phyloP scores from a whole-genome alignment of 345 rosid genomes.

The Salix dunnii region DNA sequence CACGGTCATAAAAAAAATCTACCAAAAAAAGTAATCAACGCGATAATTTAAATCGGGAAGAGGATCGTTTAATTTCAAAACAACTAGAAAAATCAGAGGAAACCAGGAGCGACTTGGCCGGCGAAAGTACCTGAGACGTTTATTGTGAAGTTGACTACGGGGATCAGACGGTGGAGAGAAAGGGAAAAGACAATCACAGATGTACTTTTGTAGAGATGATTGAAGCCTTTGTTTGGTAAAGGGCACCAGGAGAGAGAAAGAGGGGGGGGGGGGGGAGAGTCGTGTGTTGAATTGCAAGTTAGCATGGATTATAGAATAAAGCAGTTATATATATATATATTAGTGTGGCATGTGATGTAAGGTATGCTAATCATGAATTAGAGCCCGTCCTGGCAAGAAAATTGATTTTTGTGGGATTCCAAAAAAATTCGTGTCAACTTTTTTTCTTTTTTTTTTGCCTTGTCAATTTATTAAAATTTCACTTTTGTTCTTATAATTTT shows the following conservation, averaged over 20 bases:
- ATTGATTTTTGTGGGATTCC: no score
- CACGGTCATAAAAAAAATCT: background rate
- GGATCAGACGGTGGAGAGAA: conserved; percentile 10
- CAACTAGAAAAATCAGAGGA: background rate
- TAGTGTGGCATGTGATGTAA: no score
- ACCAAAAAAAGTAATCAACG: background rate
- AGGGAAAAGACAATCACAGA: background rate
- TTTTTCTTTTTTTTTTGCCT: no score
- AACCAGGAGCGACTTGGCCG: background rate
- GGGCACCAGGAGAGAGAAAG: background rate
- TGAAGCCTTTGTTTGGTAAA: background rate
- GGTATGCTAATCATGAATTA: no score
- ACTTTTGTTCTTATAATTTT: no score
- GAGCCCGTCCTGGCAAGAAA: no score
- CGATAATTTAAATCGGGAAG: background rate
- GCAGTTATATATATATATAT: background rate
- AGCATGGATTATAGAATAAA: background rate
- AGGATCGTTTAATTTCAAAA: background rate
- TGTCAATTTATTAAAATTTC: no score
- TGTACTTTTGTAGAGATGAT: conserved; percentile 4
- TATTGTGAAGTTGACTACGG: conserved; percentile 7
- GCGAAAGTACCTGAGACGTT: conserved; percentile 7
- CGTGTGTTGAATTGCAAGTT: background rate
- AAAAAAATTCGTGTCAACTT: no score
- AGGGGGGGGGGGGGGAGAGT: background rate